phyloP scores from a whole-genome alignment of 768 basidiomycete species.

The Kwoniella botswanensis region DNA sequence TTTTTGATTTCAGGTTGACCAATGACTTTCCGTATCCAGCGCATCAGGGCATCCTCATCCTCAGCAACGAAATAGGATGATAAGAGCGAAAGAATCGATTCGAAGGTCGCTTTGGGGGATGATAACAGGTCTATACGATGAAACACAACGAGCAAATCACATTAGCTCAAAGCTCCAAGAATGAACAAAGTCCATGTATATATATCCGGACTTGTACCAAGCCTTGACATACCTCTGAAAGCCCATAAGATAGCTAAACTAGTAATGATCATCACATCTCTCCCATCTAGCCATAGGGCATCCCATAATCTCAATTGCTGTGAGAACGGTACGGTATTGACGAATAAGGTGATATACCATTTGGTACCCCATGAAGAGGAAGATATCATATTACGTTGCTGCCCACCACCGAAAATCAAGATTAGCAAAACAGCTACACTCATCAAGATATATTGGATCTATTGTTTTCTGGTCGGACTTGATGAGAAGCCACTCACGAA shows the following conservation, averaged over 20 bases:
- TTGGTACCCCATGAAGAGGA: slow-evolving; percentile 96
- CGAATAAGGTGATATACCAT: slow-evolving; percentile 98
- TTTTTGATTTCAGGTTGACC: slow-evolving; percentile 70
- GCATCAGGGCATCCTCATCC: slow-evolving; percentile 78
- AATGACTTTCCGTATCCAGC: slow-evolving; percentile 74
- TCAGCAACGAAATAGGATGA: slow-evolving; percentile 95
- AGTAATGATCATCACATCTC: slow-evolving; percentile 82
- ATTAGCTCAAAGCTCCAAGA: neutral
- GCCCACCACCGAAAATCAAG: neutral
- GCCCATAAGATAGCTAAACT: slow-evolving; percentile 90
- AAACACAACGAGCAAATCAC: neutral
- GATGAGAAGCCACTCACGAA: slow-evolving; percentile 62
- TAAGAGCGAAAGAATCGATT: slow-evolving; percentile 85
- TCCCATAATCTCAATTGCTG: slow-evolving; percentile 95
- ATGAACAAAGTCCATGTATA: too few relatives aligned
- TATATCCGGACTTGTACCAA: too few relatives aligned
- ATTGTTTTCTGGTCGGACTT: too few relatives aligned
- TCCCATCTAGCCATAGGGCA: slow-evolving; percentile 85
- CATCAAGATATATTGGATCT: too few relatives aligned
- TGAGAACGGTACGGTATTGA: slow-evolving; percentile 93
- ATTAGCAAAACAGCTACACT: neutral
- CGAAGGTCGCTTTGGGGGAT: slow-evolving; percentile 76
- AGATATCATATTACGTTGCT: slow-evolving; percentile 83
- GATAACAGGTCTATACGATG: slow-evolving; percentile 75
- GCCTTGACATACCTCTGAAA: slow-evolving; percentile 68